Evolutionary conservation across 2,329 filamentous ascomycete genomes (phyloP), one percentile per base, ranked within the genome.

Genomic region (Pyricularia sp.): DNA sequence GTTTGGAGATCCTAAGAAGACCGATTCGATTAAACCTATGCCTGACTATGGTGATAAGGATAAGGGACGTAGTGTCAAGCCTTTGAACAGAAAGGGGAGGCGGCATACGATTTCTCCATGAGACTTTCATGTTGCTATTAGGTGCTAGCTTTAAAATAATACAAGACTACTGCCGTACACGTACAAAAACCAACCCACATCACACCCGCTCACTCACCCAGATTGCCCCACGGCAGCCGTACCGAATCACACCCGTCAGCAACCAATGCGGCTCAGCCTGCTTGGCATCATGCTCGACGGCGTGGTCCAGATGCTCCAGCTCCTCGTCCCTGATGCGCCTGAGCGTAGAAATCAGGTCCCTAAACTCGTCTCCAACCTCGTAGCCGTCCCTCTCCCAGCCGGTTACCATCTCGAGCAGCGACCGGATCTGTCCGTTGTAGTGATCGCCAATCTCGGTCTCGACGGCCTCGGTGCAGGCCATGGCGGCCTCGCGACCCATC

Each of bases 391-490:
- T 83, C 79, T 94, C 87, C 83, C 93, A 92, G 72, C 90, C 86
- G 9, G 86, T 83, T 69, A 92, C 86, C 90, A 97, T 97, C 71
- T 91, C 89, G 58, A 98, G 79, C 73, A 99, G 81, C 68, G 87
- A 86, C 30, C 92, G 84, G 61, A 99, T 93, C 81, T 99, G 95
- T 72, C 89, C 88, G 77, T 98, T 98, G 78, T 99, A 99, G 80
- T 99, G 95, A 31, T 88, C 88, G 2, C 95, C 95, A 71, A 99
- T 99, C 82, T 98, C 95, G 7, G 94, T 99, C 84, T 99, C 95
- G 1, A 99, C 94, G 0, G 95, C 95, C 80, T 99, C 95, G 0
- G 95, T 98, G 78, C 95, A 99, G 14, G 95, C 95, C 95, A 99
- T 99, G 50, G 95, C 94, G 1, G 94, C 94, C 80, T 98, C 93